Conservation (phyloP, 2,329 filamentous ascomycete species). For the Macrophomina pseudophaseolina region DNA sequence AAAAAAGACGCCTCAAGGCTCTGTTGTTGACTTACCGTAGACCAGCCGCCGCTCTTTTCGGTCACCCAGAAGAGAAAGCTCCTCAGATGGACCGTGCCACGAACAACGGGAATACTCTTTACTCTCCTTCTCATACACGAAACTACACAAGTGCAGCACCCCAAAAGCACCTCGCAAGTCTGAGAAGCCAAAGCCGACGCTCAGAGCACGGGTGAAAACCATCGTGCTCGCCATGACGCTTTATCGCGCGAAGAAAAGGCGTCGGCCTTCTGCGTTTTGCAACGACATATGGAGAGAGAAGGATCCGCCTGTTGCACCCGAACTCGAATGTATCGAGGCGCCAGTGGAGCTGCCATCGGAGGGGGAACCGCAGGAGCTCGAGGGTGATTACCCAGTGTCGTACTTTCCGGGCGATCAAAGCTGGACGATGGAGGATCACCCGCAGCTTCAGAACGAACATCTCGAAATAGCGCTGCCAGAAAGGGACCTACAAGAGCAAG, state of each 20-base stretch:
- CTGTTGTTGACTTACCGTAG: neutral
- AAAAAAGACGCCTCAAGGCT: neutral
- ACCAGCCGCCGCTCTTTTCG: constrained; percentile 5
- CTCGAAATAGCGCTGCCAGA: neutral
- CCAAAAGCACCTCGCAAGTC: neutral
- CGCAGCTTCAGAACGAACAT: neutral
- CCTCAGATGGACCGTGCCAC: neutral
- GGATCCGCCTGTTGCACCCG: neutral
- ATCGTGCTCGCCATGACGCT: constrained; percentile 14
- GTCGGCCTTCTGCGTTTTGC: neutral
- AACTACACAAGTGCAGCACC: constrained; percentile 4
- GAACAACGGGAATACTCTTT: constrained; percentile 12
- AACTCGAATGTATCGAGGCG: neutral
- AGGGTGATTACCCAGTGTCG: neutral
- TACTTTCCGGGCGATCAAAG: neutral
- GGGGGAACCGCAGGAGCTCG: constrained; percentile 1
- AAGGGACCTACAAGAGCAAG: neutral
- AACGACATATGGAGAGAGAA: constrained; percentile 2
- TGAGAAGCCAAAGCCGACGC: constrained; percentile 1
- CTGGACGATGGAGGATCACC: neutral
- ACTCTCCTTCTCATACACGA: constrained; percentile 10
- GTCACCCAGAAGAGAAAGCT: neutral
- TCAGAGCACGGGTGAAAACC: constrained; percentile 5
- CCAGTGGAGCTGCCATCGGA: neutral
- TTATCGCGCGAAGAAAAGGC: neutral